Conservation (phyloP, 495 filamentous ascomycete species). For the Hypoxylon fragiforme region DNA sequence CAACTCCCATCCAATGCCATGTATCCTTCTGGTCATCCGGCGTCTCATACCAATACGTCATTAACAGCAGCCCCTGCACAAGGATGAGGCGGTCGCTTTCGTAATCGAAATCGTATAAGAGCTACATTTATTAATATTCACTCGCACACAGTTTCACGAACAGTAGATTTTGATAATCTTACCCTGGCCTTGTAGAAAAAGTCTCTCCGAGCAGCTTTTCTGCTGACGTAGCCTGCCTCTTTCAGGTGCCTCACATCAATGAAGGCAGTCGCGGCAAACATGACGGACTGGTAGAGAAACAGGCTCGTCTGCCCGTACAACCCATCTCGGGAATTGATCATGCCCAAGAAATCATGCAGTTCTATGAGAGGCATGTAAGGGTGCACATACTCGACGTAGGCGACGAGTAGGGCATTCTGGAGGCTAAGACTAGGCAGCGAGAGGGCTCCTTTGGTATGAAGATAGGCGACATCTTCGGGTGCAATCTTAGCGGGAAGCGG, state of each 20-base stretch:
- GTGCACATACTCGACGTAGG: slow-evolving; percentile 81
- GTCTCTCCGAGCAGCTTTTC: slow-evolving; percentile 73
- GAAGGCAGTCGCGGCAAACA: slow-evolving; percentile 80
- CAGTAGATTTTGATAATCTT: slow-evolving; percentile 27
- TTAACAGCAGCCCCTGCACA: slow-evolving; percentile 80
- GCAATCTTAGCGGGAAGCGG: slow-evolving; percentile 69
- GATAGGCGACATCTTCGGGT: slow-evolving; percentile 73
- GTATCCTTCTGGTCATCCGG: slow-evolving; percentile 89
- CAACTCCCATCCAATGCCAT: slow-evolving; percentile 91
- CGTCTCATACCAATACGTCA: slow-evolving; percentile 92
- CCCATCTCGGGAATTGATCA: slow-evolving; percentile 66
- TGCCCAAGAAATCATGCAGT: slow-evolving; percentile 69
- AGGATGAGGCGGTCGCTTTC: slow-evolving; percentile 79
- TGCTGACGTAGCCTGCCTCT: slow-evolving; percentile 67
- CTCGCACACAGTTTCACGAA: no score
- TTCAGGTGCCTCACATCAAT: slow-evolving; percentile 71
- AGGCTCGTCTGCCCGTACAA: slow-evolving; percentile 70
- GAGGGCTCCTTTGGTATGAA: slow-evolving; percentile 74
- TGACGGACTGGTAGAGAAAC: slow-evolving; percentile 77
- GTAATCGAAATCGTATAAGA: slow-evolving; percentile 83
- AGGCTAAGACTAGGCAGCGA: slow-evolving; percentile 66
- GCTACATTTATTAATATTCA: slow-evolving; percentile 37
- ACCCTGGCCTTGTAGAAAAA: slow-evolving; percentile 82
- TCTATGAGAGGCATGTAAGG: slow-evolving; percentile 90
- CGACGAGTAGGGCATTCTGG: slow-evolving; percentile 72